Evolutionary conservation across 805 yeast species (phyloP).

Genomic region (Wickerhamiella siamensis): DNA sequence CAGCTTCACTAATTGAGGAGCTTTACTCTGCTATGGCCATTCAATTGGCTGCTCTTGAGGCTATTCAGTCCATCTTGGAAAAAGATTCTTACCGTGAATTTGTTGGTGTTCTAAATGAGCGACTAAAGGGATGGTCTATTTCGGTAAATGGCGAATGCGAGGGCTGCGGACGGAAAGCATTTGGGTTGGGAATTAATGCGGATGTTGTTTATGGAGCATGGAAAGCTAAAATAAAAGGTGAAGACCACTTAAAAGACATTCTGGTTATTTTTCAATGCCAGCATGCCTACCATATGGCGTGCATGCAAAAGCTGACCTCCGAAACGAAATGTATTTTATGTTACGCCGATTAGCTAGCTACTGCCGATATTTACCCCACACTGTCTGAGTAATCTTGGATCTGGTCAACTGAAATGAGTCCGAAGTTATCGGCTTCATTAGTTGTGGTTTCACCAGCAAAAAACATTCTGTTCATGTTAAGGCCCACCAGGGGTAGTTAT

Average conservation of each 20-base stretch:
- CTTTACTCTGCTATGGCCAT: slow-evolving; percentile 5
- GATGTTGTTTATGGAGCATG: slow-evolving; percentile 29
- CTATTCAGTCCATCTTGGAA: slow-evolving; percentile 31
- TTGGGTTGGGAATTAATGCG: slow-evolving; percentile 50
- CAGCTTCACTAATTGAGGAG: slow-evolving; percentile 2
- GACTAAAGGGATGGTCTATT: slow-evolving; percentile 51
- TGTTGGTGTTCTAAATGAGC: slow-evolving; percentile 29
- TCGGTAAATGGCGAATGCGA: slow-evolving; percentile 44
- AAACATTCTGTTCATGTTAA: slow-evolving; percentile 18
- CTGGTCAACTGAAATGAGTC: not conserved
- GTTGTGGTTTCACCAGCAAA: slow-evolving; percentile 5
- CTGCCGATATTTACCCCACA: not conserved
- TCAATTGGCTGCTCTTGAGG: slow-evolving; percentile 5
- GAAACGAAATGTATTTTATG: not conserved
- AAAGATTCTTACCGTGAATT: slow-evolving; percentile 39
- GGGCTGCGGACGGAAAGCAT: slow-evolving; percentile 56
- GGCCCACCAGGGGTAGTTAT: slow-evolving; percentile 21
- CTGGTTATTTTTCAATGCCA: not conserved
- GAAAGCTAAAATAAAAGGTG: slow-evolving; percentile 5
- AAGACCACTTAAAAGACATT: not conserved
- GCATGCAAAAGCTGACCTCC: not conserved
- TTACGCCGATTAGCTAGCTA: not conserved
- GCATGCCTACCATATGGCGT: not conserved
- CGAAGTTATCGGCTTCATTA: slow-evolving; percentile 5
- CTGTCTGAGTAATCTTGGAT: no score